phyloP scores from a whole-genome alignment of 2,329 filamentous ascomycete species.

The Colletotrichum gloeosporioides region DNA sequence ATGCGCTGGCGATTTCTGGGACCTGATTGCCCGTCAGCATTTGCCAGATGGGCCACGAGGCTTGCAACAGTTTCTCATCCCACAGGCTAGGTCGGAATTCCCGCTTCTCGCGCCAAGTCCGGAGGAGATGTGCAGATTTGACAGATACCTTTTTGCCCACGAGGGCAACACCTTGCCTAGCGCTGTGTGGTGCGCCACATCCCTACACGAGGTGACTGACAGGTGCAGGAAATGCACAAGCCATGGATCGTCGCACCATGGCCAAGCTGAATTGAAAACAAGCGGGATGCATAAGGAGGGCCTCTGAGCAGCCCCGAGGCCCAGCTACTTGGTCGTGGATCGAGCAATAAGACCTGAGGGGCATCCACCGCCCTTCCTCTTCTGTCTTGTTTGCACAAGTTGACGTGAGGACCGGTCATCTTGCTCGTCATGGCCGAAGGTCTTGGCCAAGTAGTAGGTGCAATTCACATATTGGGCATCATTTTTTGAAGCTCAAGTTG shows the following conservation, averaged over 20 bases:
- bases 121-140: not conserved
- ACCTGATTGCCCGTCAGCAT: not conserved
- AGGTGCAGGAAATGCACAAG: not conserved
- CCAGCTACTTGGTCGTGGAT: not conserved
- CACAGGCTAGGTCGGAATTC: not conserved
- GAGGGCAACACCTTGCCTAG: not conserved
- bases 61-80: not conserved
- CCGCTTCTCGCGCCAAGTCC: not conserved
- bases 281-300: not conserved
- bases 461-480: not conserved
- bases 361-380: not conserved
- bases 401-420: not conserved
- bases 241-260: not conserved
- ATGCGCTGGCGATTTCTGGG: not conserved
- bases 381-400: not conserved
- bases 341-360: constrained; percentile 10
- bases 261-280: not conserved
- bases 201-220: not conserved
- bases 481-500: not conserved
- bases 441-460: constrained; percentile 13
- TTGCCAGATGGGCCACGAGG: not conserved
- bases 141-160: not conserved
- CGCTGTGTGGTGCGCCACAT: not conserved
- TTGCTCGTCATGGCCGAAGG: constrained; percentile 8
- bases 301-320: not conserved